Conservation (phyloP, 2,329 filamentous ascomycete genomes). For the Pseudopyricularia cyperi region DNA sequence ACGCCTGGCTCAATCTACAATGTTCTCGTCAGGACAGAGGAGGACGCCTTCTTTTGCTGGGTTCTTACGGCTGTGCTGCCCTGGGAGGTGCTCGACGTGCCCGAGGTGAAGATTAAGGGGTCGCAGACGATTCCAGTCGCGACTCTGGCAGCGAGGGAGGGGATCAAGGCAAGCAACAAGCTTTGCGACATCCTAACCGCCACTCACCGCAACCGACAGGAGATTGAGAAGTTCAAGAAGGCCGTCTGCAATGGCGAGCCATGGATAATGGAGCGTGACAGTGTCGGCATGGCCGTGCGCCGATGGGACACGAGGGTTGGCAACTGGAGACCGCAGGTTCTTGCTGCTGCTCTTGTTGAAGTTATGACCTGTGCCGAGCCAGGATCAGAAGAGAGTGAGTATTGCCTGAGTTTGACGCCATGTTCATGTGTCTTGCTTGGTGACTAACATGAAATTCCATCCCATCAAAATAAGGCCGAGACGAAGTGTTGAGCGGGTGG, state of each 20-base stretch:
- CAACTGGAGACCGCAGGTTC: conserved; percentile 58
- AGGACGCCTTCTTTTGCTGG: conserved; percentile 65
- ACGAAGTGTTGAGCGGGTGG: conserved; percentile 36
- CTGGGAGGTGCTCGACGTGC: conserved; percentile 42
- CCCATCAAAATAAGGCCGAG: conserved; percentile 12
- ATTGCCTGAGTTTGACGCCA: not conserved
- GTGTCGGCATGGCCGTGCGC: conserved; percentile 61
- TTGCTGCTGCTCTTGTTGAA: conserved; percentile 56
- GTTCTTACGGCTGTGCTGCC: conserved; percentile 61
- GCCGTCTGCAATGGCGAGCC: conserved; percentile 29
- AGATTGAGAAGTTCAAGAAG: conserved; percentile 28
- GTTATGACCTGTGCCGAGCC: conserved; percentile 25
- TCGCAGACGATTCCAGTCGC: conserved; percentile 46
- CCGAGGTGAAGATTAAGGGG: conserved; percentile 16
- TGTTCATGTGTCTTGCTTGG: no score
- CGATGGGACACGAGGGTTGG: conserved; percentile 49
- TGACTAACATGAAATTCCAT: not conserved
- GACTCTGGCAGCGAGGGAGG: conserved; percentile 56
- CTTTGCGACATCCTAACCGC: conserved; percentile 47
- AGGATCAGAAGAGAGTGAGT: conserved; percentile 3
- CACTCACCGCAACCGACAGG: conserved; percentile 8
- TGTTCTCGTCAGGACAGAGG: conserved; percentile 45
- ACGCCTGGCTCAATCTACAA: conserved; percentile 34
- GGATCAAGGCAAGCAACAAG: conserved; percentile 69
- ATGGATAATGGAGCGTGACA: conserved; percentile 41